Evolutionary conservation across 2,329 filamentous ascomycete species (phyloP).

Genomic region (Neospermospora avenae): DNA sequence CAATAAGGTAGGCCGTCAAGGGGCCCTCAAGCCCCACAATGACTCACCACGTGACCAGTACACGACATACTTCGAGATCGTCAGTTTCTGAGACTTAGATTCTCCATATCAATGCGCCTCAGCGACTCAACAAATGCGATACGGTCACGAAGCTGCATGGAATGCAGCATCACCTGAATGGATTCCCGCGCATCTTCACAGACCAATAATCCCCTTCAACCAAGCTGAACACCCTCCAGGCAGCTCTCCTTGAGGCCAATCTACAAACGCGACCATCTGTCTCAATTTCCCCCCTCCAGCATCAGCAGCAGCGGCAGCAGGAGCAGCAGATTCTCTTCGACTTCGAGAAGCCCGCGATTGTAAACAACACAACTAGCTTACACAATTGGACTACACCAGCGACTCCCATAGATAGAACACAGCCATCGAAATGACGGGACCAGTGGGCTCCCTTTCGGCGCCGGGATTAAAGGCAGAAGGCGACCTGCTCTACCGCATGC

Average conservation of each 20-base stretch:
- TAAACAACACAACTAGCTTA: not conserved
- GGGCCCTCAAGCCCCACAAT: not conserved
- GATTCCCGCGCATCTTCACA: constrained; percentile 5
- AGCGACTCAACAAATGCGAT: constrained; percentile 13
- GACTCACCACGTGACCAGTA: not conserved
- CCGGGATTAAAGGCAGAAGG: constrained; percentile 64
- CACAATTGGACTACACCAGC: not conserved
- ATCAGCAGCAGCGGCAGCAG: no score
- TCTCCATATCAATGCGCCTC: constrained; percentile 16
- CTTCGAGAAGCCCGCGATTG: not conserved
- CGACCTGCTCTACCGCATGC: constrained; percentile 60
- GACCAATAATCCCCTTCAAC: not conserved
- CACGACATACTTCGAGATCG: not conserved
- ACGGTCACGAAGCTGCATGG: constrained; percentile 16
- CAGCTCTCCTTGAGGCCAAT: not conserved
- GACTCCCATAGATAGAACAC: not conserved
- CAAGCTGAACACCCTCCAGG: not conserved
- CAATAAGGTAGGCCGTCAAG: not conserved
- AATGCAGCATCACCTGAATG: constrained; percentile 21
- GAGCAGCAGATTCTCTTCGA: not conserved
- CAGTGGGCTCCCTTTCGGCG: constrained; percentile 43
- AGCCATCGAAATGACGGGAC: constrained; percentile 21
- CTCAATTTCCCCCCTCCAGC: no score
- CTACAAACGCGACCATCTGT: constrained; percentile 1
- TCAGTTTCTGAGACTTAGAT: not conserved